Base-by-base conservation (phyloP, 106 monocot species). In the Dendrobium officinale region DNA sequence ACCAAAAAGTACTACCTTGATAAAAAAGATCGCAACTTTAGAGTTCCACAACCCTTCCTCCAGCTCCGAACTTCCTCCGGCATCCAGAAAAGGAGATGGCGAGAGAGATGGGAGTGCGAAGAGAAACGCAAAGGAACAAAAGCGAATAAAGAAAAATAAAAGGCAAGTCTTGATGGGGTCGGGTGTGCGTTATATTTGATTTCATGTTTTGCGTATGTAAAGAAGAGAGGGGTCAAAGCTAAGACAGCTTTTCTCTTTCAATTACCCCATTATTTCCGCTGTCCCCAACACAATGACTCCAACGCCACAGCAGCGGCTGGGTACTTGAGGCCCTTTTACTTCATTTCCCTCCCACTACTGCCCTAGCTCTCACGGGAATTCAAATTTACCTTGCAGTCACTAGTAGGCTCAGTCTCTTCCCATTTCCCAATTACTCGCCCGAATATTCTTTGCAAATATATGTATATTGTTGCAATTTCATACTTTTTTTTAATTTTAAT, bases 11-110 rank as follows among this genome's bases (percentile, higher is more conserved):
- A 18, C 49, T 76, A 75, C 75, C 74, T 74, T 43, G 19, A 18
- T 43, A 13, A 74, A 27, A 74, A 74, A 74, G 74, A 37, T 43
- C 74, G 42, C 74, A 43, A 74, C 74, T 74, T 74, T 74, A 74
- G 42, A 74, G 42, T 16, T 16, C 41, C 41, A 42, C 19, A 74
- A 43, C 40, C 18, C 75, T 19, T 24, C 47, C 75, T 26, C 47
- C 19, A 7, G 26, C 76, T 76, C 76, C 15, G 13, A 18, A 20
- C 72, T 75, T 75, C 42, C 17, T 20, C 74, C 51, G 51, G 51
- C 51, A 51, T 51, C 16, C 51, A 51, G 16, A 17, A 49, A 48
- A 47, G 45, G 8, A 42, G 29, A 18, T 1, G 74, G 74, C 10
- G 13, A 70, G 31, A 37, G 27, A 13, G 76, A 49, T 27, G 27